These are phyloP conservation scores for Colletotrichum magnum DNA, from an alignment of 2,329 filamentous ascomycete genomes.

Conservation along the genomic window DNA sequence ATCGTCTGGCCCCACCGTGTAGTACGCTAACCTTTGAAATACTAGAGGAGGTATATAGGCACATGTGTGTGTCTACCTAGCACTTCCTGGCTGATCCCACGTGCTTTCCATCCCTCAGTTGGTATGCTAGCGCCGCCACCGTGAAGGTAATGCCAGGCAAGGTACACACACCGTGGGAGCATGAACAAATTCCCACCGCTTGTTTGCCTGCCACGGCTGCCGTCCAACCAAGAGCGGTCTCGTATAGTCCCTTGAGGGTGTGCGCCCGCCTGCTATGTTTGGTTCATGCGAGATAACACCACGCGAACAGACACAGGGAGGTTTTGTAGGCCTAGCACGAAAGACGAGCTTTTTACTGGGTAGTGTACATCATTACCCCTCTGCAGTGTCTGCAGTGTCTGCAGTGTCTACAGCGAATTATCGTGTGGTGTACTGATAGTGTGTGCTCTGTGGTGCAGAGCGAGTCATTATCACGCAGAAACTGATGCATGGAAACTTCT, in stretches of 20 bases:
- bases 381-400: too few species aligned
- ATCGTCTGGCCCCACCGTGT: too few species aligned
- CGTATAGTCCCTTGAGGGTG: not conserved
- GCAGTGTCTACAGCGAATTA: too few species aligned
- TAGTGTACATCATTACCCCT: too few species aligned
- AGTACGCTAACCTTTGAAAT: too few species aligned
- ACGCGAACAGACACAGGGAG: not conserved
- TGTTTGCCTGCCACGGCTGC: constrained; percentile 8
- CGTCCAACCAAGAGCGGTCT: not conserved
- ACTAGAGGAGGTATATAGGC: too few species aligned
- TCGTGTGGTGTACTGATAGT: too few species aligned
- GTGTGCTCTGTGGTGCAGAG: too few species aligned
- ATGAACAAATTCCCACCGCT: constrained; percentile 11
- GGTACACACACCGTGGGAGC: not conserved
- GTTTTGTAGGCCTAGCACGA: too few species aligned
- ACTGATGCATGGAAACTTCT: constrained; percentile 30
- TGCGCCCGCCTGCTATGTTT: constrained; percentile 21
- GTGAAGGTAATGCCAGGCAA: not conserved
- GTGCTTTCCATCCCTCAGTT: constrained; percentile 14
- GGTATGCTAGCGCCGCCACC: not conserved
- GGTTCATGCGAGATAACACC: constrained; percentile 15
- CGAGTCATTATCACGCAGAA: constrained; percentile 37
- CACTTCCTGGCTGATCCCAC: constrained; percentile 4
- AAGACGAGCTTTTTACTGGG: too few species aligned
- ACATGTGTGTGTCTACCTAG: too few species aligned